phyloP scores from a whole-genome alignment of 2,329 filamentous ascomycete species.

The Talaromyces funiculosus region DNA sequence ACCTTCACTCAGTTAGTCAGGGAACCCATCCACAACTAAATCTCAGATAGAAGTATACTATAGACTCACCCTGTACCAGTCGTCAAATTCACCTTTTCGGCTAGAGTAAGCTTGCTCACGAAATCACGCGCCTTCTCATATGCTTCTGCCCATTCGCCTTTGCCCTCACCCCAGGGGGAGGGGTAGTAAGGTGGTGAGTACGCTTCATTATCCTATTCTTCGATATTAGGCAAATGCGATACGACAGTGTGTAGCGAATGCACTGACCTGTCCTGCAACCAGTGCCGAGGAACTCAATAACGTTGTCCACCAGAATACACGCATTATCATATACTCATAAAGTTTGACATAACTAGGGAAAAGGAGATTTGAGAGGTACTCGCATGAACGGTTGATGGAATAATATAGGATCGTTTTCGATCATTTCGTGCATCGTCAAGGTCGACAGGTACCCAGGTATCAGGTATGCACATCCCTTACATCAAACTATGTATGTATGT shows the following conservation, averaged over 20 bases:
- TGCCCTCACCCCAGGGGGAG: slow-evolving; percentile 76
- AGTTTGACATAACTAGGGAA: not conserved
- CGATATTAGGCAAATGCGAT: not conserved
- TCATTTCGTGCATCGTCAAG: not conserved
- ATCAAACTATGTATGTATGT: not conserved
- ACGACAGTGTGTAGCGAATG: not conserved
- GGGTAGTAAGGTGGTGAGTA: slow-evolving; percentile 67
- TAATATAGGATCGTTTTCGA: not conserved
- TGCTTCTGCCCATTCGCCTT: slow-evolving; percentile 68
- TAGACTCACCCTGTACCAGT: slow-evolving; percentile 73
- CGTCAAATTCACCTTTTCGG: slow-evolving; percentile 92
- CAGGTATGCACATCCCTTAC: slow-evolving; percentile 4
- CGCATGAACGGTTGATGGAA: not conserved
- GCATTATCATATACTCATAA: not conserved
- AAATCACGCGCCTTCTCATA: slow-evolving; percentile 71
- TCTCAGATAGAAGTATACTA: not conserved
- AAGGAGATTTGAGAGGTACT: not conserved
- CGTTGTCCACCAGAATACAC: not conserved
- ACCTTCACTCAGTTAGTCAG: slow-evolving; percentile 41
- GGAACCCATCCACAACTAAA: too few relatives aligned
- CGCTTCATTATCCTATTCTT: slow-evolving; percentile 20
- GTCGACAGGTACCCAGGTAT: not conserved
- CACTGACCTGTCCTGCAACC: not conserved
- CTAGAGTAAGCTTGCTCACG: slow-evolving; percentile 73
- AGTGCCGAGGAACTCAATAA: slow-evolving; percentile 1